Evolutionary conservation across 2,329 filamentous ascomycete genomes (phyloP).

Genomic region (Rachicladosporium sp.): DNA sequence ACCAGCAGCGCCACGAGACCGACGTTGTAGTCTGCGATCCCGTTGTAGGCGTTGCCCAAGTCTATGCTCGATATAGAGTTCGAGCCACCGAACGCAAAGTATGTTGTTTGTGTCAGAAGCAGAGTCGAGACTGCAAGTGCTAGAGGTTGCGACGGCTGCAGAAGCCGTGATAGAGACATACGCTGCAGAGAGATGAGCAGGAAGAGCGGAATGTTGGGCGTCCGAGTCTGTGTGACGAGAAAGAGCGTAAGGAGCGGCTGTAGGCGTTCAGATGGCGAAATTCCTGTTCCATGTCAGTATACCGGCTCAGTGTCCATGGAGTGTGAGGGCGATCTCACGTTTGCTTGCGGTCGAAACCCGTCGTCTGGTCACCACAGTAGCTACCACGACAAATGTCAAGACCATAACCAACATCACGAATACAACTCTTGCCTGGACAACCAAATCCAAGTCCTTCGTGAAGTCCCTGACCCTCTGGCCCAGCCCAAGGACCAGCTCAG

Average conservation of each 20-base stretch:
- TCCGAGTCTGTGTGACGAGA: conserved; percentile 73
- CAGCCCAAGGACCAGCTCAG: conserved; percentile 49
- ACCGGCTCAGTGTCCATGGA: too few species aligned
- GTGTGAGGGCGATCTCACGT: background rate
- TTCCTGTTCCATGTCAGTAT: background rate
- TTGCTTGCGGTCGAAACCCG: background rate
- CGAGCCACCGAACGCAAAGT: conserved; percentile 81
- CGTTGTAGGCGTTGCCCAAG: conserved; percentile 89
- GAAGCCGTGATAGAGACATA: background rate
- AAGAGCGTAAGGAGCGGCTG: conserved; percentile 67
- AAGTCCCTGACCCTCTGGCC: conserved; percentile 21
- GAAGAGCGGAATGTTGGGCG: conserved; percentile 75
- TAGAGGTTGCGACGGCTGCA: background rate
- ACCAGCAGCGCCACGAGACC: conserved; percentile 70
- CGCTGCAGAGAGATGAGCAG: conserved; percentile 56
- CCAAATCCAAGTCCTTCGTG: conserved; percentile 19
- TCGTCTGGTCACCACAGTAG: background rate
- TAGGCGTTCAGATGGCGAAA: conserved; percentile 18
- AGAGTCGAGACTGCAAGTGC: conserved; percentile 53
- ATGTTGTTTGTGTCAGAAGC: conserved; percentile 64
- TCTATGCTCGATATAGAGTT: conserved; percentile 96
- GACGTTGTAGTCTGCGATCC: conserved; percentile 68
- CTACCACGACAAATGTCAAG: conserved; percentile 16
- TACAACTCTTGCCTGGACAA: conserved; percentile 23
- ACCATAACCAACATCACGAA: conserved; percentile 26